Evolutionary conservation across 805 yeast genomes (phyloP), one percentile per base, ranked within the genome.

Genomic region (Kluyveromyces starmeri): DNA sequence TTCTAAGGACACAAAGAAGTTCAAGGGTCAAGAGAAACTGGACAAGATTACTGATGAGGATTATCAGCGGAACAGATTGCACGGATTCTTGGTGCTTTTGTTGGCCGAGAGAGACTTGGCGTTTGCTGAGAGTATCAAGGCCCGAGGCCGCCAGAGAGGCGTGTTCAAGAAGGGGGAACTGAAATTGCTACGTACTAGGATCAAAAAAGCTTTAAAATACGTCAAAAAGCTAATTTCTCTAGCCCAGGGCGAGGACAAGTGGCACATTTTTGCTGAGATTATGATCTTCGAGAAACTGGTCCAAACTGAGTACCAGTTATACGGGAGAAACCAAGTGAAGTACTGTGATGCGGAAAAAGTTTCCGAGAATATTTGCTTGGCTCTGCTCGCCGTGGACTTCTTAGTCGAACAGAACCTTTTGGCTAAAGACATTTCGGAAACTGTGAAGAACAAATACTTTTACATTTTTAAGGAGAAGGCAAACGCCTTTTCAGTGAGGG

Each of bases 41-140:
- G 57, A 71, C 22, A 56, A 60, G 20, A 65, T 82, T 18, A 48
- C 66, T 2, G 37, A 59, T 0, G 75, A 65, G 6, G 70, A 73
- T 37, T 78, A 78, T 43, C 66, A 59, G 4, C 73, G 83, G 46
- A 53, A 57, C 9, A 61, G 68, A 41, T 41, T 57, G 21, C 73
- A 61, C 50, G 89, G 78, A 21, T 64, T 68, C 25, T 58, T 85
- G 17, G 55, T 75, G n/a, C 61, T 86, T 16, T 63, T 75, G 38
- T 68, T 70, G n/a, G 76, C 81, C 1, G 97, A 92, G 57, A 71
- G 95, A 51, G 83, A 84, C 45, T 62, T 52, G 20, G 49, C 56
- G 4, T 32, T 51, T 13, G 54, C 44, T 11, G 61, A 57, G 37
- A 37, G 39, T 14, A 44, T 54, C 24, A 56, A 54, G 34, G 22